A percentile compares a stretch with the other conserved stretches of the same genome.
Conservation (phyloP, 2,329 filamentous ascomycete species). For the Thermoascus crustaceus region DNA sequence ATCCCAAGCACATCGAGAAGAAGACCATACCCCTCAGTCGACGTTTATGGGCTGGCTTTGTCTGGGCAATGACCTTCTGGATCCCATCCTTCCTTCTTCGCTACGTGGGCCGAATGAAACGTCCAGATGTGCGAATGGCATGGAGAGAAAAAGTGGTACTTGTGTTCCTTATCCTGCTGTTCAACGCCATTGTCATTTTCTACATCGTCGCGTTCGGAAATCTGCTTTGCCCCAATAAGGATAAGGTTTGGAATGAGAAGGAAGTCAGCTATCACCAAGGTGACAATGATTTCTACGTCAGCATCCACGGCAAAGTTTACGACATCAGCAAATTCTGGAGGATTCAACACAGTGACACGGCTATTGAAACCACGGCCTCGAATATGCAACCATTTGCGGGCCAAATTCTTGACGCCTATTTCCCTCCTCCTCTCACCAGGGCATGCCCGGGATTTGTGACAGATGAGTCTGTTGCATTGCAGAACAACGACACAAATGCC, state of each 20-base stretch:
- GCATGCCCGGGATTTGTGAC: constrained; percentile 68
- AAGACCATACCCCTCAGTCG: constrained; percentile 56
- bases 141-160: constrained; percentile 94
- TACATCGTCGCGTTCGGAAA: constrained; percentile 84
- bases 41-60: constrained; percentile 69
- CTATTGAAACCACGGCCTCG: constrained; percentile 49
- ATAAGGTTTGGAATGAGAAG: constrained; percentile 74
- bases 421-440: constrained; percentile 64
- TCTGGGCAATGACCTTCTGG: constrained; percentile 88
- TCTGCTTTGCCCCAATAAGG: constrained; percentile 78
- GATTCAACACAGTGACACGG: constrained; percentile 69
- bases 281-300: constrained; percentile 75
- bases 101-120: constrained; percentile 88
- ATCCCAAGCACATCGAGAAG: constrained; percentile 68
- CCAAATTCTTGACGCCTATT: constrained; percentile 73
- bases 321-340: constrained; percentile 87
- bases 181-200: constrained; percentile 79
- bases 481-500: constrained; percentile 59
- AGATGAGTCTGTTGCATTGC: constrained; percentile 40
- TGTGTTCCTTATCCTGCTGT: constrained; percentile 66
- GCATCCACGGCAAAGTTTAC: constrained; percentile 80
- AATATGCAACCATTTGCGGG: constrained; percentile 75
- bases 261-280: constrained; percentile 65
- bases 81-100: constrained; percentile 78
- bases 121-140: constrained; percentile 90